A percentile compares a stretch with the other conserved stretches of the same genome.
Conservation (phyloP, 306 rosid species). For the Mucuna pruriens region DNA sequence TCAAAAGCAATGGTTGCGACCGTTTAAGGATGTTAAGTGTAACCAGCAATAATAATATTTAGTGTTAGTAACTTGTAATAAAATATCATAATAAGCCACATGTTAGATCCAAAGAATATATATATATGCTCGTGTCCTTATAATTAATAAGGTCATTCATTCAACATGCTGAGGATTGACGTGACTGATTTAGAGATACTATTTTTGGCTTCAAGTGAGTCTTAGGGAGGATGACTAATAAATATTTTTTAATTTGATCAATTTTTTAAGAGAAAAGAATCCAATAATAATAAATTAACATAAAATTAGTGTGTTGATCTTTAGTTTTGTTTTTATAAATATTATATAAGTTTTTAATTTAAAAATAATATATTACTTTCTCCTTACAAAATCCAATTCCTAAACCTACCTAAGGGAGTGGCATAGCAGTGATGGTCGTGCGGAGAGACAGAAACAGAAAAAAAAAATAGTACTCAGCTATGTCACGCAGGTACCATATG, state of each 20-base stretch:
- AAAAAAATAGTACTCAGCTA: not conserved
- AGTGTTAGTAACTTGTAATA: not conserved
- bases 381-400: not conserved
- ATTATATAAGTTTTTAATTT: not conserved
- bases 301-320: too few relatives aligned
- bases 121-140: not conserved
- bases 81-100: not conserved
- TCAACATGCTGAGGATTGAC: not conserved
- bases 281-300: not conserved
- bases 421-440: not conserved
- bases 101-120: not conserved
- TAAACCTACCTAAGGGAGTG: not conserved
- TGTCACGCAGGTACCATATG: not conserved
- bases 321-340: not conserved
- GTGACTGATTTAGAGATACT: not conserved
- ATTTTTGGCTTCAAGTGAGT: not conserved
- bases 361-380: not conserved
- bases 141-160: not conserved
- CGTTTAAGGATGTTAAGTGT: conserved; percentile 24
- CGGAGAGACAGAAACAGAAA: not conserved
- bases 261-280: not conserved
- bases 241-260: not conserved
- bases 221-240: not conserved
- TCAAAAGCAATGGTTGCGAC: not conserved
- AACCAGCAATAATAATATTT: not conserved